phyloP scores from a whole-genome alignment of 805 yeast genomes.

The Saccharomycopsis lassenensis region DNA sequence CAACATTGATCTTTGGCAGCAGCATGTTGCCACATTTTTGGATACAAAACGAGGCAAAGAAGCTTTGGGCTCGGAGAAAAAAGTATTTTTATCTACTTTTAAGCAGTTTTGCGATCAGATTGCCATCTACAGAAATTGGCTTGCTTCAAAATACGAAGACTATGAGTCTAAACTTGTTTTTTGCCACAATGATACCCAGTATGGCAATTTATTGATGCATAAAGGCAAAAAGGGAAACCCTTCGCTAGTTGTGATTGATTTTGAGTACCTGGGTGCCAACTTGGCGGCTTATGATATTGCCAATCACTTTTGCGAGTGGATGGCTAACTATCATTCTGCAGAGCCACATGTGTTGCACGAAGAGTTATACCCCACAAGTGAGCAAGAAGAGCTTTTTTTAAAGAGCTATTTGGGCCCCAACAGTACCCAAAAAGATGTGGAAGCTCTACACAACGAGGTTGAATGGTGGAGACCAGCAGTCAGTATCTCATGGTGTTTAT shows the following conservation, averaged over 20 bases:
- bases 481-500: conserved; percentile 71
- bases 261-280: conserved; percentile 91
- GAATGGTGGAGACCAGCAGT: conserved; percentile 73
- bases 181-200: conserved; percentile 95
- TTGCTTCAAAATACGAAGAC: conserved; percentile 31
- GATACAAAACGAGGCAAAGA: conserved; percentile 27
- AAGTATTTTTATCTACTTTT: conserved; percentile 38
- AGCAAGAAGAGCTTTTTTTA: conserved; percentile 60
- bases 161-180: conserved; percentile 50
- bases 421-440: conserved; percentile 26
- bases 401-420: conserved; percentile 41
- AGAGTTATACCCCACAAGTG: conserved; percentile 51
- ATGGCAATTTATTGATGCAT: conserved; percentile 72
- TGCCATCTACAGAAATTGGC: conserved; percentile 48
- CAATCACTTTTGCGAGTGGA: conserved; percentile 95
- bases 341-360: conserved; percentile 49
- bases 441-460: conserved; percentile 50
- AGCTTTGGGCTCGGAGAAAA: conserved; percentile 21
- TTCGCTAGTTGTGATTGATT: conserved; percentile 74
- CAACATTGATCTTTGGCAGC: conserved; percentile 62
- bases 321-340: conserved; percentile 88
- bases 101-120: conserved; percentile 38
- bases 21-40: conserved; percentile 33
- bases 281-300: conserved; percentile 83
- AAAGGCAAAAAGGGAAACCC: background rate